Percentiles rank a stretch among this genome's conserved stretches.
phyloP scores from a whole-genome alignment of 768 basidiomycete genomes.

The Boletus reticulatus region DNA sequence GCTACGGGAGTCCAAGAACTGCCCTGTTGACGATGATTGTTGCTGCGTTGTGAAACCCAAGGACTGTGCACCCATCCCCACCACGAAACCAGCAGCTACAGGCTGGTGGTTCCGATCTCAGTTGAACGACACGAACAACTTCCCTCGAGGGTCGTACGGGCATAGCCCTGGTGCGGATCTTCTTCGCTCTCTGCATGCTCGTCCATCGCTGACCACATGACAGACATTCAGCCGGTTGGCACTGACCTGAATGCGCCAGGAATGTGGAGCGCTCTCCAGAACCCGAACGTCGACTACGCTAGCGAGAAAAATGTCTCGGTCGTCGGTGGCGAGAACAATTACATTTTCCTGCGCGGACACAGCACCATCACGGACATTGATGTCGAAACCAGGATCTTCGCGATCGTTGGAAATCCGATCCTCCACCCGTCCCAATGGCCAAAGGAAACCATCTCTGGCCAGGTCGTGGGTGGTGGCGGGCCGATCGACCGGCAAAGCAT shows the following conservation, averaged over 20 bases:
- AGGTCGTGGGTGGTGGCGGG: neutral
- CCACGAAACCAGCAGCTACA: slow-evolving; percentile 9
- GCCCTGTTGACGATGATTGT: neutral
- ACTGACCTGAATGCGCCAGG: neutral
- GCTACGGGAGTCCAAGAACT: neutral
- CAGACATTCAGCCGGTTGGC: slow-evolving; percentile 9
- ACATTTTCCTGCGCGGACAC: slow-evolving; percentile 11
- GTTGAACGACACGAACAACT: neutral
- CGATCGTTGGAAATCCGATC: neutral
- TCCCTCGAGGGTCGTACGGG: neutral
- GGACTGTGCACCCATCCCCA: neutral
- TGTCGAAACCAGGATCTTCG: slow-evolving; percentile 3
- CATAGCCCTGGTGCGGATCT: neutral
- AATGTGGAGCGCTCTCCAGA: neutral
- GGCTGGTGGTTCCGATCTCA: slow-evolving; percentile 8
- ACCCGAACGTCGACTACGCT: slow-evolving; percentile 1
- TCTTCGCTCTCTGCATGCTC: neutral
- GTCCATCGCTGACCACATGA: neutral
- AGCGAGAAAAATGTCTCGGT: neutral
- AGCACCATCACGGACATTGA: slow-evolving; percentile 8
- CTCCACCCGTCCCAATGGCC: neutral
- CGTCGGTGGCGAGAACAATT: slow-evolving; percentile 4
- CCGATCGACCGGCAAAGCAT: slow-evolving; percentile 2
- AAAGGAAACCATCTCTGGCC: neutral
- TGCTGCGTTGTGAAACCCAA: neutral